These are phyloP conservation scores for Trypanosoma caninum DNA, from an alignment of 208 protist species.

Conservation along the genomic window DNA sequence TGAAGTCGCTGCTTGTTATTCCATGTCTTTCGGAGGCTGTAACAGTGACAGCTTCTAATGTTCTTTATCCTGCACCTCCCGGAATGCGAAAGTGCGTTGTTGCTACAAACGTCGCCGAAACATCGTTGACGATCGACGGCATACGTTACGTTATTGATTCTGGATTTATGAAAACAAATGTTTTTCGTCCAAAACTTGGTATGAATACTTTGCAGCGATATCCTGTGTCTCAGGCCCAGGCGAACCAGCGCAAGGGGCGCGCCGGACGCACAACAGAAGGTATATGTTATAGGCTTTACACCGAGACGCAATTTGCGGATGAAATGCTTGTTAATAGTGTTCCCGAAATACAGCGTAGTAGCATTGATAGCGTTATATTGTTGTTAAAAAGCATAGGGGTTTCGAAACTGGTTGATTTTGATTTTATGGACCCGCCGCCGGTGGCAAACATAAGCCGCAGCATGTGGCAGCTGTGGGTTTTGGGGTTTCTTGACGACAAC, in stretches of 20 bases:
- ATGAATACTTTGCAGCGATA: constrained; percentile 97
- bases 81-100: constrained; percentile 98
- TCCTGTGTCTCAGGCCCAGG: constrained; percentile 96
- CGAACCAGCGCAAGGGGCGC: constrained; percentile 96
- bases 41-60: constrained; percentile 80
- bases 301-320: constrained; percentile 91
- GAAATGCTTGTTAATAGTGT: constrained; percentile 95
- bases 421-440: constrained; percentile 99
- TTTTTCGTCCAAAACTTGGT: constrained; percentile 96
- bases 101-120: constrained; percentile 99
- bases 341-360: constrained; percentile 98
- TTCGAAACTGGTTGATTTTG: constrained; percentile 95
- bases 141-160: constrained; percentile 95
- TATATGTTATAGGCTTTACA: constrained; percentile 96
- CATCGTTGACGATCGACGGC: constrained; percentile 98
- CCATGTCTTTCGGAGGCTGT: constrained; percentile 93
- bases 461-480: constrained; percentile 97
- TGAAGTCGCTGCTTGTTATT: constrained; percentile 82
- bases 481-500: constrained; percentile 96
- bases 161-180: constrained; percentile 99
- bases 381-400: constrained; percentile 97
- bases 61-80: constrained; percentile 95
- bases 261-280: constrained; percentile 97
- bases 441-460: constrained; percentile 92
- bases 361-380: constrained; percentile 93